phyloP scores from a whole-genome alignment of 305 asterid species.

The Fraxinus latifolia region DNA sequence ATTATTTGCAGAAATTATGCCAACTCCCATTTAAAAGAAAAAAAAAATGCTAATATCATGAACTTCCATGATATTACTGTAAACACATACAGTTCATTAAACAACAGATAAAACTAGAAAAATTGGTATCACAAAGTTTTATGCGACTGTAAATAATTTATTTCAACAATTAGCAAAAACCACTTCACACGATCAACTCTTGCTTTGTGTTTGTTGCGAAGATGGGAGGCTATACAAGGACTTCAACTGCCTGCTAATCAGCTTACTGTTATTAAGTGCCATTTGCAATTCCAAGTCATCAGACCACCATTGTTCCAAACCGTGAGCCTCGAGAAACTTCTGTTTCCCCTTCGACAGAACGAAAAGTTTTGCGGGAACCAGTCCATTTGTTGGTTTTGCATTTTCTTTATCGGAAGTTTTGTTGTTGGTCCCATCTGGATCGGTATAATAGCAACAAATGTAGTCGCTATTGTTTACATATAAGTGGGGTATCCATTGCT shows the following conservation, averaged over 20 bases:
- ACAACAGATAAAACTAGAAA: background rate
- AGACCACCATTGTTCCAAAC: conserved; percentile 98
- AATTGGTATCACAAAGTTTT: background rate
- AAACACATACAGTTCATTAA: background rate
- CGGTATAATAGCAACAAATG: conserved; percentile 78
- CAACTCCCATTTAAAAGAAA: background rate
- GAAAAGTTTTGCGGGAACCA: conserved; percentile 66
- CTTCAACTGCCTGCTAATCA: conserved; percentile 86
- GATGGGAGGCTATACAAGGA: conserved; percentile 70
- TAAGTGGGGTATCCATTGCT: conserved; percentile 79
- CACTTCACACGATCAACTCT: conserved; percentile 22
- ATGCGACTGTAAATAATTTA: background rate
- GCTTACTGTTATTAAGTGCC: conserved; percentile 72
- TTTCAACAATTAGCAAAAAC: background rate
- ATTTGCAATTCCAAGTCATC: conserved; percentile 76
- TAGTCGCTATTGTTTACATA: conserved; percentile 90
- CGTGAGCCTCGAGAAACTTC: conserved; percentile 91
- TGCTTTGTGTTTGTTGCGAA: conserved; percentile 44
- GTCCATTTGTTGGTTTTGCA: conserved; percentile 31
- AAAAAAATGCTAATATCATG: background rate
- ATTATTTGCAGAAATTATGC: background rate
- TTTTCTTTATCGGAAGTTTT: conserved; percentile 56
- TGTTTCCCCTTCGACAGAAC: conserved; percentile 82
- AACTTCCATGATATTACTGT: background rate
- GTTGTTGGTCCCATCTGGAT: conserved; percentile 42